phyloP scores from a whole-genome alignment of 257 asterid species.

The Capsicum rhomboideum region DNA sequence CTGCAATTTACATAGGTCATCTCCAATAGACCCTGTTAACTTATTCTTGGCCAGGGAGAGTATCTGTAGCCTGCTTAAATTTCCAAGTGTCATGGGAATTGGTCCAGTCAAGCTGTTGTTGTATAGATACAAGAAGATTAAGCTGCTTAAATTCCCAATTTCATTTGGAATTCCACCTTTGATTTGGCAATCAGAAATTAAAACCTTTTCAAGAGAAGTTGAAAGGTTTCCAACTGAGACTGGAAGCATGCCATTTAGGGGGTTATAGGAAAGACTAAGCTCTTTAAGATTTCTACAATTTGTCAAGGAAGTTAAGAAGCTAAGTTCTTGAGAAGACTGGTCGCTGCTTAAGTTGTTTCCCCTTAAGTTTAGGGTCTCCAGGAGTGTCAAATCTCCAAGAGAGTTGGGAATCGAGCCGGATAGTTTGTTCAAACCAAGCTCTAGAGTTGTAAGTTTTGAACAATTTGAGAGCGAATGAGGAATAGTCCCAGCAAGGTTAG shows the following conservation, averaged over 20 bases:
- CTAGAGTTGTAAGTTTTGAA: slow-evolving; percentile 1
- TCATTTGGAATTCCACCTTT: slow-evolving; percentile 20
- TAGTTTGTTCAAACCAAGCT: slow-evolving; percentile 9
- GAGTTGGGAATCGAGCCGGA: slow-evolving; percentile 27
- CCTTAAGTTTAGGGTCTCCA: slow-evolving; percentile 19
- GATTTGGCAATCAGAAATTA: background rate
- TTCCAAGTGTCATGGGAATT: background rate
- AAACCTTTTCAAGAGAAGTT: background rate
- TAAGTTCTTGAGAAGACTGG: background rate
- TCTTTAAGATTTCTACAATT: background rate
- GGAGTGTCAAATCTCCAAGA: slow-evolving; percentile 18
- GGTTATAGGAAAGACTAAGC: background rate
- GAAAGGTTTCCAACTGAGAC: slow-evolving; percentile 29
- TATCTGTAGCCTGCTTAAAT: background rate
- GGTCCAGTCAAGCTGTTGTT: background rate
- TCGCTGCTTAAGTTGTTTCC: slow-evolving; percentile 20
- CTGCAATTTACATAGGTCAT: slow-evolving; percentile 5
- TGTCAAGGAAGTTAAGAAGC: slow-evolving; percentile 1
- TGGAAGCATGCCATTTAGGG: slow-evolving; percentile 9
- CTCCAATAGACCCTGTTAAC: slow-evolving; percentile 5
- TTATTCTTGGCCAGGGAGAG: slow-evolving; percentile 1
- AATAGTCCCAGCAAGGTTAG: slow-evolving; percentile 15
- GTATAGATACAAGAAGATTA: background rate
- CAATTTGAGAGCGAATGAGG: slow-evolving; percentile 22
- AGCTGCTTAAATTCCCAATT: slow-evolving; percentile 22